phyloP scores from a whole-genome alignment of 148 eudicot species.

The Polygonum maritimum region DNA sequence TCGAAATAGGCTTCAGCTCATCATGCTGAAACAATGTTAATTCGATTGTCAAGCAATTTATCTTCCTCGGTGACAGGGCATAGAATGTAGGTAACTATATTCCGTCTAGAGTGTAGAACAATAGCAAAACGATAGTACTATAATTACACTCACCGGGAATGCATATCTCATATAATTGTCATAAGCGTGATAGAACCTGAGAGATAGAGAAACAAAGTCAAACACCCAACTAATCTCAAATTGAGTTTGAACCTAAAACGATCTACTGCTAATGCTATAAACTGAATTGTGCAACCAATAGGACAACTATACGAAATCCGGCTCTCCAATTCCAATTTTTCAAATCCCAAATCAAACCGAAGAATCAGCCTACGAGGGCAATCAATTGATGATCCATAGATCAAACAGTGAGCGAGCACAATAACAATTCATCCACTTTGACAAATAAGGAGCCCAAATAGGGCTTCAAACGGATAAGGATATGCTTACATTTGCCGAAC shows the following conservation, averaged over 20 bases:
- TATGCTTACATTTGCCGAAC: slow-evolving; percentile 65
- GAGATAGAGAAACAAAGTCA: slow-evolving; percentile 13
- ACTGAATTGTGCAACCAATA: background rate
- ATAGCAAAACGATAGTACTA: background rate
- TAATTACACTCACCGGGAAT: slow-evolving; percentile 66
- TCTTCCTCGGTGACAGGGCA: background rate
- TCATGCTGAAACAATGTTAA: slow-evolving; percentile 59
- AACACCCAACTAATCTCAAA: background rate
- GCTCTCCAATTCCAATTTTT: background rate
- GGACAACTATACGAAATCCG: background rate
- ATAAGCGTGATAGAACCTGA: slow-evolving; percentile 98
- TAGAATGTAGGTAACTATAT: background rate
- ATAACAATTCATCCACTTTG: background rate
- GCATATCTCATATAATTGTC: slow-evolving; percentile 90
- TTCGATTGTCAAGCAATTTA: slow-evolving; percentile 1
- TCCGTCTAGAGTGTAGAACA: background rate
- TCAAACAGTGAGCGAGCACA: background rate
- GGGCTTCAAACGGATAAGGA: background rate
- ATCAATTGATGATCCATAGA: background rate
- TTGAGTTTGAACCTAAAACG: background rate
- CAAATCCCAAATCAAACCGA: background rate
- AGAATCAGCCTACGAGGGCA: background rate
- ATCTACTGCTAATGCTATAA: background rate
- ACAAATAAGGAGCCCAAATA: background rate
- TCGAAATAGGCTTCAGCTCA: slow-evolving; percentile 89